phyloP scores from a whole-genome alignment of 2,329 filamentous ascomycete species.

The Cladorrhinum sp. region DNA sequence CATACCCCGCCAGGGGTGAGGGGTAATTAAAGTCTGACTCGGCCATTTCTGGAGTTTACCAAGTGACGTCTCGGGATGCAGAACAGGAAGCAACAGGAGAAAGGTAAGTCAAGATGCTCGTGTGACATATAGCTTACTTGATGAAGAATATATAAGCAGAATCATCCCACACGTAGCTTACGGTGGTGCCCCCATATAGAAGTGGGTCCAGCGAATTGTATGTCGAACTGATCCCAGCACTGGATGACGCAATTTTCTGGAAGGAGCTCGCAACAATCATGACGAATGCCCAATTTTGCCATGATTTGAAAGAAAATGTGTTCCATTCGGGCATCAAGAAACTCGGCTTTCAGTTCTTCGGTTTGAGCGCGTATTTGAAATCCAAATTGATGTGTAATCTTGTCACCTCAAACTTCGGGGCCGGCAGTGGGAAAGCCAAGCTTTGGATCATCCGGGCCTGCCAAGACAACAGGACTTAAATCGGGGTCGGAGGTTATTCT shows the following conservation, averaged over 20 bases:
- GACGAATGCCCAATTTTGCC: neutral
- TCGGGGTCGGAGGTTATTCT: too few relatives aligned
- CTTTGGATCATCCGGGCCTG: too few relatives aligned
- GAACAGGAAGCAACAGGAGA: neutral
- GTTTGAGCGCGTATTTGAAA: neutral
- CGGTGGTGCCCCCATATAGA: neutral
- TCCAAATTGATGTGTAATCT: neutral
- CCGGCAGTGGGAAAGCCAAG: too few relatives aligned
- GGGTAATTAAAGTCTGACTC: slow-evolving; percentile 39
- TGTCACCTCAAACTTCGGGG: too few relatives aligned
- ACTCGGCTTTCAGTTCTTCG: neutral
- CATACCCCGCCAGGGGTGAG: slow-evolving; percentile 58
- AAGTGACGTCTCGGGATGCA: neutral
- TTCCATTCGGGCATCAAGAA: neutral
- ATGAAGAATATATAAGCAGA: neutral
- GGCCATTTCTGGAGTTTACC: slow-evolving; percentile 9
- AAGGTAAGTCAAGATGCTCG: neutral
- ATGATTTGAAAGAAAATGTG: neutral
- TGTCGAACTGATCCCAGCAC: neutral
- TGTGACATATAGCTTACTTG: neutral
- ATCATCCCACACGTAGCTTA: neutral
- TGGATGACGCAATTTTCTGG: neutral
- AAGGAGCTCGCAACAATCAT: neutral
- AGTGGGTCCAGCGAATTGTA: neutral
- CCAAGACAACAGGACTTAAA: too few relatives aligned